Evolutionary conservation across 1,284 basidiomycete species (phyloP), one percentile per base, ranked within the genome.

Genomic region (Schizopora paradoxa): DNA sequence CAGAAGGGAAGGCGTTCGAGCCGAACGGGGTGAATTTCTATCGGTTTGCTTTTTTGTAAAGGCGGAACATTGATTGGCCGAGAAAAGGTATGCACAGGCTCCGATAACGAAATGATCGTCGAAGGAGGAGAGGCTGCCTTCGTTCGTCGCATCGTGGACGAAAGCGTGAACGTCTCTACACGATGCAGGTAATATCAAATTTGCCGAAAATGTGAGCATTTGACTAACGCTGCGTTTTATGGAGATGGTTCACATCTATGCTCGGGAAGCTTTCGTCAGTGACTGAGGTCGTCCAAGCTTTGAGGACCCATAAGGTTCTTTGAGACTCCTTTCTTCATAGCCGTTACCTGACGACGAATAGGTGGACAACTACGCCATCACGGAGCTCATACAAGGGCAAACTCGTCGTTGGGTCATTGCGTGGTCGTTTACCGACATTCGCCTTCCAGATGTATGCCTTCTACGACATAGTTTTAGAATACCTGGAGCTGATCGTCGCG

Each of bases 241-340:
- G 4, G 41, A 91, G 88, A 41, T 96, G 91, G 93, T 97, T 82
- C 60, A 93, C 93, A 0, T 91, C 88, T 7, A 84, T 97, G 75
- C 70, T 97, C 0, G 94, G 94, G 1, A 93, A 90, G 57, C 71
- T 88, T 58, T 77, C 85, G 0, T 91, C 89, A 13, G 68, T 96
- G 3, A 61, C 62, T 0, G 64, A 74, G 1, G 61, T 97, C 1
- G 74, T 92, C 0, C 66, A 66, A 0, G 56, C 72, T 2, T 64
- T 97, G 11, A 73, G 73, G 34, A 56, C 65, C 14, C 58, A 72
- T 8, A 62, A 68, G 21, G 88, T 87, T 50, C 34, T 72, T 59
- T 19, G 25, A n/a, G 8, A 31, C 23, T 31, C 25, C 11, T n/a
- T 26, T 26, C 5, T 6, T 8, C 8, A n/a, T 37, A 22, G 5